These are phyloP conservation scores for Peronosclerospora sorghi DNA, from an alignment of 352 stramenopile genomes.

Conservation along the genomic window DNA sequence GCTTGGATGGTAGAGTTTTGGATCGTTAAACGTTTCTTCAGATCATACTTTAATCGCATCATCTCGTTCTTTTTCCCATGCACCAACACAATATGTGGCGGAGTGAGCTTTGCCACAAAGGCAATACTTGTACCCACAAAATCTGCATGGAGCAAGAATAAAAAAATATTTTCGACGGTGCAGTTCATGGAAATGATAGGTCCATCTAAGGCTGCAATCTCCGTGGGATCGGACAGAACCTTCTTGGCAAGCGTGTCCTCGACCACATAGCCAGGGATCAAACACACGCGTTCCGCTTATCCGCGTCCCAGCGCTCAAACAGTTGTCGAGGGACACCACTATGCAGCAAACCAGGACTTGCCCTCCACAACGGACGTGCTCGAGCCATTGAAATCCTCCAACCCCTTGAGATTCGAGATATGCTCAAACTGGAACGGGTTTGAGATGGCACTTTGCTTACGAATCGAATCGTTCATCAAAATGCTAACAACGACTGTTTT, in stretches of 20 bases:
- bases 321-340: slow-evolving; percentile 95
- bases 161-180: slow-evolving; percentile 95
- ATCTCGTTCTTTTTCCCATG: slow-evolving; percentile 98
- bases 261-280: slow-evolving; percentile 98
- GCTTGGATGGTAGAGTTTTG: slow-evolving; percentile 71
- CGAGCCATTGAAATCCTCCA: slow-evolving; percentile 96
- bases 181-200: slow-evolving; percentile 90
- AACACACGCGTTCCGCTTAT: slow-evolving; percentile 97
- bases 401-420: slow-evolving; percentile 94
- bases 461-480: slow-evolving; percentile 99
- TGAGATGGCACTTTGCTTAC: slow-evolving; percentile 94
- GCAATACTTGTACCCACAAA: slow-evolving; percentile 94
- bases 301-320: slow-evolving; percentile 95
- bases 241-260: slow-evolving; percentile 97
- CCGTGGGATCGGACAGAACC: slow-evolving; percentile 91
- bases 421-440: slow-evolving; percentile 97
- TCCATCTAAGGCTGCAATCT: slow-evolving; percentile 91
- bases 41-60: slow-evolving; percentile 89
- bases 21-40: slow-evolving; percentile 85
- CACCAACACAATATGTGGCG: slow-evolving; percentile 91
- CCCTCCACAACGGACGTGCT: slow-evolving; percentile 97
- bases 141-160: slow-evolving; percentile 96
- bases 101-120: slow-evolving; percentile 91
- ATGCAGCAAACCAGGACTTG: slow-evolving; percentile 98
- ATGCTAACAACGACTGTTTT: too few species aligned